These are phyloP conservation scores for Backusella psychrophila DNA, from an alignment of 192 early-diverging fungal species.

Conservation along the genomic window DNA sequence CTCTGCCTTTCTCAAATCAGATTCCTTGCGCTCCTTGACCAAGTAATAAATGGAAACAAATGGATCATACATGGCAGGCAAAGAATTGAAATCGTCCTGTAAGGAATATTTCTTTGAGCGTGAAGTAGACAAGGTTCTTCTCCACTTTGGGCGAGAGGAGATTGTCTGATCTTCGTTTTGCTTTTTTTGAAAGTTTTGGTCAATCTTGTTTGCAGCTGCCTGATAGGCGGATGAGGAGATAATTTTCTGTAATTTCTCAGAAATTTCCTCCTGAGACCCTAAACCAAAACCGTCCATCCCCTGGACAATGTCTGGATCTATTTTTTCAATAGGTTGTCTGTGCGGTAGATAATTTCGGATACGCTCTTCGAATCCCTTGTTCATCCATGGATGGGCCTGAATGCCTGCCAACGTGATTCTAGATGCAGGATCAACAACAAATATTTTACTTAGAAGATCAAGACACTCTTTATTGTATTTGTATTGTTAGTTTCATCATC, in stretches of 20 bases:
- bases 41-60: constrained; percentile 85
- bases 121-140: not conserved
- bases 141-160: constrained; percentile 11
- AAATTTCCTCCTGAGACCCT: constrained; percentile 61
- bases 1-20: not conserved
- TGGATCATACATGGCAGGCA: constrained; percentile 47
- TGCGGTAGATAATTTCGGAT: constrained; percentile 66
- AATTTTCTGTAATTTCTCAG: constrained; percentile 45
- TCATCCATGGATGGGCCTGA: constrained; percentile 71
- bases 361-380: constrained; percentile 64
- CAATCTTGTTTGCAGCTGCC: constrained; percentile 20
- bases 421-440: constrained; percentile 68
- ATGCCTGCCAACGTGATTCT: constrained; percentile 72
- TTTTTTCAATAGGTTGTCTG: constrained; percentile 50
- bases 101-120: not conserved
- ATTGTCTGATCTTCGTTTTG: not conserved
- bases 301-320: constrained; percentile 60
- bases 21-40: constrained; percentile 51
- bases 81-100: constrained; percentile 17
- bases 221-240: constrained; percentile 50
- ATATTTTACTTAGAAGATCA: constrained; percentile 66
- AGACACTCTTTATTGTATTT: constrained; percentile 38
- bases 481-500: not conserved
- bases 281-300: constrained; percentile 82
- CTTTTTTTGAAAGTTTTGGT: constrained; percentile 22